Conservation (phyloP, 1,284 basidiomycete species). For the Blastosporella zonata region DNA sequence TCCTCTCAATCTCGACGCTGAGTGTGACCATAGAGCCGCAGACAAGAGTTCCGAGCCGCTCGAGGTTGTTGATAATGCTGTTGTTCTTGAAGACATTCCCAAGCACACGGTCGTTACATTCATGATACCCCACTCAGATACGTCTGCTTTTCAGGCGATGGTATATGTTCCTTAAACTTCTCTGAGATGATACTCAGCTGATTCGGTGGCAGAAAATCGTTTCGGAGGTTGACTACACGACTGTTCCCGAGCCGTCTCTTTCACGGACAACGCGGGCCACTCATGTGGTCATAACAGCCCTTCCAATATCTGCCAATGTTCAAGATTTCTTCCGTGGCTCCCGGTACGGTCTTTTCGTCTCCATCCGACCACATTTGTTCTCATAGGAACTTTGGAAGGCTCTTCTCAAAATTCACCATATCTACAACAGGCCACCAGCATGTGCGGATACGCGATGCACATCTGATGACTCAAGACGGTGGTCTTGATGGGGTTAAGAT, state of each 20-base stretch:
- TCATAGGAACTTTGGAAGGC: slow-evolving; percentile 34
- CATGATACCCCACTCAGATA: slow-evolving; percentile 61
- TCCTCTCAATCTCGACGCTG: neutral
- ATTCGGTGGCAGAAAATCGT: slow-evolving; percentile 53
- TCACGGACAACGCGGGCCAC: slow-evolving; percentile 49
- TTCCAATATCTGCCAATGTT: slow-evolving; percentile 82
- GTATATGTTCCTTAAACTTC: slow-evolving; percentile 40
- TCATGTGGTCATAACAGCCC: slow-evolving; percentile 54
- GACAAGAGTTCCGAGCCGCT: slow-evolving; percentile 23
- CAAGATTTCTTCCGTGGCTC: slow-evolving; percentile 82
- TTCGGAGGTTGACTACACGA: slow-evolving; percentile 60
- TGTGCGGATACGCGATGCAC: slow-evolving; percentile 61
- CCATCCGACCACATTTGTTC: slow-evolving; percentile 1
- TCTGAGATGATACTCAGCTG: neutral
- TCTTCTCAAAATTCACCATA: slow-evolving; percentile 80
- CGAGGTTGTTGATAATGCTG: slow-evolving; percentile 37
- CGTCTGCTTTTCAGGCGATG: slow-evolving; percentile 51
- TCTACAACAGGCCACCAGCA: slow-evolving; percentile 71
- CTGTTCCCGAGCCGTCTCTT: slow-evolving; percentile 48
- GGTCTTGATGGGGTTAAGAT: slow-evolving; percentile 51
- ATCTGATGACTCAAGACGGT: slow-evolving; percentile 43
- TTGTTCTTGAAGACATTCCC: slow-evolving; percentile 48
- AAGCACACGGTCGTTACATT: slow-evolving; percentile 45
- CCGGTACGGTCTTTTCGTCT: slow-evolving; percentile 37
- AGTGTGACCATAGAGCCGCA: neutral